Evolutionary conservation across 805 yeast genomes (phyloP).

Genomic region (Pichia occidentalis): DNA sequence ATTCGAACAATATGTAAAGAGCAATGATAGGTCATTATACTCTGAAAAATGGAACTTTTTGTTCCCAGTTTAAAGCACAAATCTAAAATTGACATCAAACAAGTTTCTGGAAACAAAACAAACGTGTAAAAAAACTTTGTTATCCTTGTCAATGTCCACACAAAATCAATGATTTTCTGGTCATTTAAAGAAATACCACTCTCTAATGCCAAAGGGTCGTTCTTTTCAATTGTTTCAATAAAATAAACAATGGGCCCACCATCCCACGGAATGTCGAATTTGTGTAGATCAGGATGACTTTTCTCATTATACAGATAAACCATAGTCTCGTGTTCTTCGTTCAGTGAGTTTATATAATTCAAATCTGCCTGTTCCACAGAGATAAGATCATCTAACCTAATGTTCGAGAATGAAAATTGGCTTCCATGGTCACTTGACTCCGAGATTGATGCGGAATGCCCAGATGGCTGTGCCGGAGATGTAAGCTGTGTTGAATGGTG

Average conservation of each 20-base stretch:
- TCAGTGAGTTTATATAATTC: not conserved
- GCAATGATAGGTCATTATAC: conserved; percentile 11
- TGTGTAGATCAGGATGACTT: conserved; percentile 6
- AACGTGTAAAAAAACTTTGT: conserved; percentile 11
- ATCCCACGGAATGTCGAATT: conserved; percentile 9
- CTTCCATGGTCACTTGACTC: conserved; percentile 2
- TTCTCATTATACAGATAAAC: conserved; percentile 1
- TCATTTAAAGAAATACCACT: conserved; percentile 1
- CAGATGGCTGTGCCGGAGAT: too few species aligned
- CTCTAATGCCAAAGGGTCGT: conserved; percentile 7
- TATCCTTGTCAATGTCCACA: conserved; percentile 12
- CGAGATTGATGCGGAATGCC: not conserved
- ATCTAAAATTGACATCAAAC: not conserved
- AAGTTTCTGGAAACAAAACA: conserved; percentile 10
- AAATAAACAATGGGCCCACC: conserved; percentile 7
- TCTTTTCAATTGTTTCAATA: conserved; percentile 4
- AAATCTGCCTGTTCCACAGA: conserved; percentile 5
- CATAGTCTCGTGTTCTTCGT: not conserved
- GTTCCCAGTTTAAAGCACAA: conserved; percentile 9
- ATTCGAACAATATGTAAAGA: conserved; percentile 10
- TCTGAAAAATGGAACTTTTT: conserved; percentile 12
- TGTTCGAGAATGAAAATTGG: conserved; percentile 2
- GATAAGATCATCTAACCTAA: conserved; percentile 5
- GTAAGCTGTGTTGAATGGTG: too few species aligned
- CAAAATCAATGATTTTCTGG: conserved; percentile 11